Conservation (phyloP, 176 grass and related monocot species). For the Bromus sterilis region DNA sequence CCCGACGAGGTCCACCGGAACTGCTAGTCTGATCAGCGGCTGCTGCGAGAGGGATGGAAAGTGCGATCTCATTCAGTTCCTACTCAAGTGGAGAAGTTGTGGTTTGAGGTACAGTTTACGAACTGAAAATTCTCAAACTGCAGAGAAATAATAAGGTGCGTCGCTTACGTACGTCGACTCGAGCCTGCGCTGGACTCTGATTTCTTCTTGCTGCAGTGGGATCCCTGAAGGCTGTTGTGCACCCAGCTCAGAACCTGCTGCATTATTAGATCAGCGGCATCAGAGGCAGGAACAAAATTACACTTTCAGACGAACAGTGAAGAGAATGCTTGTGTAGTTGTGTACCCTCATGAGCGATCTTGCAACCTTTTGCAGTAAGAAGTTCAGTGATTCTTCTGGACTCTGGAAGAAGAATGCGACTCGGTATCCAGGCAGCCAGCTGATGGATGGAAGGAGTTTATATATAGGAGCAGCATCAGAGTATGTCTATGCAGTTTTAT, state of each 20-base stretch:
- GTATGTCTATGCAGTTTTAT: background rate
- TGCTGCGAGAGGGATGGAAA: background rate
- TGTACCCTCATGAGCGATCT: conserved; percentile 37
- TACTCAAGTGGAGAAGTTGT: background rate
- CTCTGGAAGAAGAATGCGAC: no score
- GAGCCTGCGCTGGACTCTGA: conserved; percentile 8
- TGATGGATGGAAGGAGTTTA: background rate
- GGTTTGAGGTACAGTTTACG: background rate
- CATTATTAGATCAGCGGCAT: background rate
- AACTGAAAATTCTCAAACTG: background rate
- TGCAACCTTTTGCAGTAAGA: background rate
- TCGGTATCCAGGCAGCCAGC: background rate
- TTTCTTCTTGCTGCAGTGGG: conserved; percentile 24
- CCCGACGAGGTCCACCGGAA: background rate
- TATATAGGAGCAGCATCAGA: conserved; percentile 16
- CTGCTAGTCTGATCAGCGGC: background rate
- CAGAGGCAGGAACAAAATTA: background rate
- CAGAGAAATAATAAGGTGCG: background rate
- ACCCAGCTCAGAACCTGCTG: conserved; percentile 54
- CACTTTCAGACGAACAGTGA: background rate
- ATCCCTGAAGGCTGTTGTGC: conserved; percentile 45
- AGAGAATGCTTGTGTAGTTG: background rate
- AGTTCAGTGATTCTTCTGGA: no score
- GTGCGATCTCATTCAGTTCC: background rate
- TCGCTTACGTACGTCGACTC: conserved; percentile 24